phyloP scores from a whole-genome alignment of 2,329 filamentous ascomycete genomes.

The Colletotrichum sp. region DNA sequence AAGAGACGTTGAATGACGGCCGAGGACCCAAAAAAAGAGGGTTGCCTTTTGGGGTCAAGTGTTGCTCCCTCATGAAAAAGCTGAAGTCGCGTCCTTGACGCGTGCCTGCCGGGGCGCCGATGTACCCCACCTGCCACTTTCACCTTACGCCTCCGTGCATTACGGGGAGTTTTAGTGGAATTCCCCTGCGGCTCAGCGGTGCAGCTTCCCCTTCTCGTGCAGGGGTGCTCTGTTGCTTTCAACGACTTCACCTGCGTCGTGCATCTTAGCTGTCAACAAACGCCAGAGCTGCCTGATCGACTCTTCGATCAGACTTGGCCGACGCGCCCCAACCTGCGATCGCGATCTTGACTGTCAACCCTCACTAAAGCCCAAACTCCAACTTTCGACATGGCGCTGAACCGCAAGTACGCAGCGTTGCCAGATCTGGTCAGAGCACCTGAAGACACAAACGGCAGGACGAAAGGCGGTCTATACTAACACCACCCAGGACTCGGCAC shows the following conservation, averaged over 20 bases:
- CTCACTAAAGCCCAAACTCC: background rate
- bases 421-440: conserved; percentile 69
- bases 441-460: background rate
- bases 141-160: background rate
- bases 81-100: conserved; percentile 11
- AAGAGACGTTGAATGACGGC: background rate
- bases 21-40: background rate
- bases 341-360: background rate
- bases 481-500: conserved; percentile 77
- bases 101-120: background rate
- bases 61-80: background rate
- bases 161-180: background rate
- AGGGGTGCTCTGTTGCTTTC: background rate
- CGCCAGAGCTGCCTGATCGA: background rate
- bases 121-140: conserved; percentile 9
- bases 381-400: conserved; percentile 65
- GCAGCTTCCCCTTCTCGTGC: background rate
- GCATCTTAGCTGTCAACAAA: background rate
- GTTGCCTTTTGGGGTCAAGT: conserved; percentile 4
- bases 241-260: background rate
- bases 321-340: background rate
- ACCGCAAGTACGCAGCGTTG: conserved; percentile 81
- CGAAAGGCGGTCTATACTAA: conserved; percentile 7
- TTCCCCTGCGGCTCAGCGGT: conserved; percentile 1
- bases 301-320: background rate